These are phyloP conservation scores for Ceriops zippeliana DNA, from an alignment of 345 rosid genomes.

Conservation along the genomic window DNA sequence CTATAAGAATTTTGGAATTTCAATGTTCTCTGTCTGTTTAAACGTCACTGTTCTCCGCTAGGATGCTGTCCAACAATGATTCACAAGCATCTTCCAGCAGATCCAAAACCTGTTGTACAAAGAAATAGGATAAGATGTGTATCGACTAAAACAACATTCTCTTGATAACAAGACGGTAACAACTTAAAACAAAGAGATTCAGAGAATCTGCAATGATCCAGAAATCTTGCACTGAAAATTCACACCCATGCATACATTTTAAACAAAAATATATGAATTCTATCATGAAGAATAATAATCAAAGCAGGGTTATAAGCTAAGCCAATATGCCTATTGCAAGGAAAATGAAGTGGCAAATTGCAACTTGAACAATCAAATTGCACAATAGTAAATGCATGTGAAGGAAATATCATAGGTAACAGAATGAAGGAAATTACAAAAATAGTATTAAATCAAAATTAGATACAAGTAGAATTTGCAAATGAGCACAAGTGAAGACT, in stretches of 20 bases:
- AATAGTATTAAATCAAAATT: neutral
- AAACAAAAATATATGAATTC: neutral
- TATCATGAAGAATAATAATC: neutral
- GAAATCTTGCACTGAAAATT: neutral
- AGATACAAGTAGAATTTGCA: neutral
- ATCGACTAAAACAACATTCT: neutral
- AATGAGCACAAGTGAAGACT: neutral
- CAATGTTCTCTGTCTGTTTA: neutral
- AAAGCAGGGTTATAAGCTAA: neutral
- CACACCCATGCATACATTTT: no score
- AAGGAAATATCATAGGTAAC: neutral
- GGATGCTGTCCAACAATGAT: slow-evolving; percentile 73
- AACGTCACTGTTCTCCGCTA: slow-evolving; percentile 32
- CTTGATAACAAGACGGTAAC: neutral
- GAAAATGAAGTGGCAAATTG: neutral
- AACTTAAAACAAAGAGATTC: neutral
- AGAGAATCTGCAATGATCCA: neutral
- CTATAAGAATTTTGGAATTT: slow-evolving; percentile 3
- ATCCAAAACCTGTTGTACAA: slow-evolving; percentile 60
- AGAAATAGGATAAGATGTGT: neutral
- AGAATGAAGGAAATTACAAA: neutral
- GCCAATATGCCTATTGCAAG: neutral
- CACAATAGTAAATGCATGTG: neutral
- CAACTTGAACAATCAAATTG: neutral
- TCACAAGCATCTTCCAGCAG: slow-evolving; percentile 90